Evolutionary conservation across 768 basidiomycete species (phyloP), one percentile per base, ranked within the genome.

Genomic region (Coprinopsis strossmayeri): DNA sequence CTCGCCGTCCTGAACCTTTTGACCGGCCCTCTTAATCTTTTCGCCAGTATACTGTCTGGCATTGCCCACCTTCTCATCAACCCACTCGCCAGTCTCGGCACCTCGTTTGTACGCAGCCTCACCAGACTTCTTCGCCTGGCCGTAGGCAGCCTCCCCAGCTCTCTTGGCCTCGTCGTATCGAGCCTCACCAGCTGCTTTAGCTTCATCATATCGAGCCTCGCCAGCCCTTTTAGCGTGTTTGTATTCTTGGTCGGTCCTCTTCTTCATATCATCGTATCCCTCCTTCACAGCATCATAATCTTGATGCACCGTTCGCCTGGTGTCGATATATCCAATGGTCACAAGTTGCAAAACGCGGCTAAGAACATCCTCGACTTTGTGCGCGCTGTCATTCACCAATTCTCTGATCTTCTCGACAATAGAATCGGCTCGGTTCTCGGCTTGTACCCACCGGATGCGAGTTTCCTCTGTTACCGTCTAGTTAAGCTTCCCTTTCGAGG

Each of bases 351-450:
- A 62, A 17, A 80, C 64, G 39, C 65, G 64, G 44, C 66, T 64
- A n/a, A 94, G 64, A 57, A 81, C 84, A 46, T 90, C 89, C 64
- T 94, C 91, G 2, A 81, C 84, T 32, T 77, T 79, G 52, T 81
- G 80, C 21, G 89, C 78, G 32, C 85, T 80, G 17, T 69, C 72
- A 48, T 81, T 74, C 38, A 94, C 68, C 27, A 84, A 69, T 7
- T 87, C 82, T 51, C 75, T 74, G 57, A 96, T 76, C 53, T 71
- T 77, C 24, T 65, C 64, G 57, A 85, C 77, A 11, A 87, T 55
- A 3, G 65, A 69, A 49, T 87, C 79, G 13, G 82, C 73, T 52
- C 70, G 70, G 49, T 65, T 76, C 37, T 76, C 70, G 2, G 79
- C 67, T 63, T 90, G 81, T 34, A 89, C 77, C 78, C 84, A 93